These are phyloP conservation scores for Yamadazyma buinensis DNA, from an alignment of 1,139 yeast species.

Conservation along the genomic window DNA sequence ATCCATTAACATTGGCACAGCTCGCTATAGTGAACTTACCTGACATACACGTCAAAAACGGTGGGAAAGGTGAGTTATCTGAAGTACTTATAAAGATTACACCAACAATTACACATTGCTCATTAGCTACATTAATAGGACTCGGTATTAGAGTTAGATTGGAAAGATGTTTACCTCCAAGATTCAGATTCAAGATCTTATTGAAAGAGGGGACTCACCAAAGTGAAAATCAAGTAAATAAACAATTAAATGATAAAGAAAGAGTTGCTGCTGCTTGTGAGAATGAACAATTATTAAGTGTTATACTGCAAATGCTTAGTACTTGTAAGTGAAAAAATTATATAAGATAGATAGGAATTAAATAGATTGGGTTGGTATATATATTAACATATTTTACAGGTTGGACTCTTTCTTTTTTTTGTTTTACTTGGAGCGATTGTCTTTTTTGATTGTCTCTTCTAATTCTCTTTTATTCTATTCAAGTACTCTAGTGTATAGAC, in stretches of 20 bases:
- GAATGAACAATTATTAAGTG: constrained; percentile 84
- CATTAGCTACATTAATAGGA: constrained; percentile 93
- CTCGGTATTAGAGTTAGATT: constrained; percentile 89
- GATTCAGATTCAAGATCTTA: constrained; percentile 75
- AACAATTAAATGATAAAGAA: constrained; percentile 95
- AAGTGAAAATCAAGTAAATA: constrained; percentile 92
- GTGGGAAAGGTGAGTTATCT: constrained; percentile 55
- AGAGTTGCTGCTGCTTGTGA: constrained; percentile 99
- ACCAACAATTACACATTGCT: constrained; percentile 97
- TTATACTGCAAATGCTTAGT: constrained; percentile 86
- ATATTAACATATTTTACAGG: too few species aligned
- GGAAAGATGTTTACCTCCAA: constrained; percentile 82
- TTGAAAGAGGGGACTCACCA: constrained; percentile 94
- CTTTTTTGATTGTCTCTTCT: too few species aligned
- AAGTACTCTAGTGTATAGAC: constrained; percentile 13
- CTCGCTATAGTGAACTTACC: constrained; percentile 85
- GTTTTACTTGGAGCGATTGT: too few species aligned
- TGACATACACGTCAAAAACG: constrained; percentile 69
- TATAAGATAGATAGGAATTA: too few species aligned
- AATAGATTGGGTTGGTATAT: too few species aligned
- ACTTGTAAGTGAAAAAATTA: constrained; percentile 64
- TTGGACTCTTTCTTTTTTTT: too few species aligned
- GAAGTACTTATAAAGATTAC: constrained; percentile 83
- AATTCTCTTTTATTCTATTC: too few species aligned
- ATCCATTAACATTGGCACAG: constrained; percentile 92